Base-by-base conservation (phyloP, 1,284 basidiomycete genomes). In the Trametes versicolor region DNA sequence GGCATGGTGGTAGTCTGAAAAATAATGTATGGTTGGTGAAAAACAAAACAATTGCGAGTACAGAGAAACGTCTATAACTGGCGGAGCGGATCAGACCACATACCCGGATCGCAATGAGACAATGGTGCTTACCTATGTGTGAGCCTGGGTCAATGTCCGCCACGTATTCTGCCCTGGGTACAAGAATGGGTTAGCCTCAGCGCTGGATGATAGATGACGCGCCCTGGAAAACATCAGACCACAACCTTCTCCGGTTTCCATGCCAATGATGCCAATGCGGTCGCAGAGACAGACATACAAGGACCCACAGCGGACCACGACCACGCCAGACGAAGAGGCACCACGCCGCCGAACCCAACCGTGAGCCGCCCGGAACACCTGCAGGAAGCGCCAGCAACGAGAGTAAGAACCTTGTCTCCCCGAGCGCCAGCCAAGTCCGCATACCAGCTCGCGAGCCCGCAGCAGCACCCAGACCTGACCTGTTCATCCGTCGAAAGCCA, bases 391-490 rank as follows among this genome's bases (percentile, higher is more conserved):
- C 12, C 41, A 34, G 47, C 21, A 51, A 49, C 27, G 13, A 29
- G 34, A 21, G 53, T 62, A 19, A 62, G 60, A 56, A 62, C 29
- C 47, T n/a, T 32, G 36, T 51, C 36, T 41, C 29, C 47, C 47
- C 36, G 17, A 23, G 54, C 53, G 43, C 60, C 51, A 62, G 53
- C 48, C 60, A 41, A 49, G 51, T 51, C 45, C 25, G 53, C 60
- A 49, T 62, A 56, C 60, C 53, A 62, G 53, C 60, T 49, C 34
- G 17, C 23, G 23, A 58, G 57, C 57, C 57, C 36, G 15, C 47
- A 58, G 47, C 41, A 34, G 41, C n/a, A 51, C 10, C 27, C 34
- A 29, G 49, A 27, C 29, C 27, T 19, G 37, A 7, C 37, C 53
- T 37, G 45, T 43, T 57, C 61, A 62, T 15, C 21, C 32, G 8